A percentile compares a stretch with the other conserved stretches of the same genome.
phyloP scores from a whole-genome alignment of 805 yeast species.

The Hagleromyces aurorensis region DNA sequence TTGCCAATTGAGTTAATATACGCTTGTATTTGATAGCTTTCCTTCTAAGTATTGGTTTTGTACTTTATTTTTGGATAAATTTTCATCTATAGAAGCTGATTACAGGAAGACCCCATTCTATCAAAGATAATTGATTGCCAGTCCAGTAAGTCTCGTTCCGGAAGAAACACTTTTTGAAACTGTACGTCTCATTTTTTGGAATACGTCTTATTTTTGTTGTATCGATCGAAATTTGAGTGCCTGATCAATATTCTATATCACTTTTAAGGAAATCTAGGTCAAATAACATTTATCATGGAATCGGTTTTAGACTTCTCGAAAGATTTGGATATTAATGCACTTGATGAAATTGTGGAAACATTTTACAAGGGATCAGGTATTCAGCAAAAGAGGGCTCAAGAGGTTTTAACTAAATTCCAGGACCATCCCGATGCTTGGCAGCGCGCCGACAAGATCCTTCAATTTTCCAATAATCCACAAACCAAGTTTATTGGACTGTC shows the following conservation, averaged over 20 bases:
- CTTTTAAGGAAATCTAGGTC: neutral
- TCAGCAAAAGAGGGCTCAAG: conserved; percentile 62
- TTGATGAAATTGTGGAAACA: conserved; percentile 79
- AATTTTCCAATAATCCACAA: conserved; percentile 70
- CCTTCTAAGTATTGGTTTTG: no score
- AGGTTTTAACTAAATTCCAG: conserved; percentile 70
- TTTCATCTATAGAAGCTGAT: no score
- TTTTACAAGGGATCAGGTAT: conserved; percentile 74
- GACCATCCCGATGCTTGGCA: conserved; percentile 96
- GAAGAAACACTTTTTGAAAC: no score
- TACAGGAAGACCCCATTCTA: no score
- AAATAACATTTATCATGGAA: conserved; percentile 96
- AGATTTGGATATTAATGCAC: conserved; percentile 69
- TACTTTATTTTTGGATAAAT: no score
- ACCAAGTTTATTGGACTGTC: conserved; percentile 88
- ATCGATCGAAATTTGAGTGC: neutral
- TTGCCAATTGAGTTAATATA: no score
- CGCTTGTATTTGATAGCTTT: no score
- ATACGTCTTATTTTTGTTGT: neutral
- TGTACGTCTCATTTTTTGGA: neutral
- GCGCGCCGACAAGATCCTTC: conserved; percentile 81
- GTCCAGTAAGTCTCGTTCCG: no score
- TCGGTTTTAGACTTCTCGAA: conserved; percentile 76
- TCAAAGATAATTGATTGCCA: no score
- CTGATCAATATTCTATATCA: neutral